Evolutionary conservation across 2,329 filamentous ascomycete species (phyloP).

Genomic region (Colletotrichum simmondsii): DNA sequence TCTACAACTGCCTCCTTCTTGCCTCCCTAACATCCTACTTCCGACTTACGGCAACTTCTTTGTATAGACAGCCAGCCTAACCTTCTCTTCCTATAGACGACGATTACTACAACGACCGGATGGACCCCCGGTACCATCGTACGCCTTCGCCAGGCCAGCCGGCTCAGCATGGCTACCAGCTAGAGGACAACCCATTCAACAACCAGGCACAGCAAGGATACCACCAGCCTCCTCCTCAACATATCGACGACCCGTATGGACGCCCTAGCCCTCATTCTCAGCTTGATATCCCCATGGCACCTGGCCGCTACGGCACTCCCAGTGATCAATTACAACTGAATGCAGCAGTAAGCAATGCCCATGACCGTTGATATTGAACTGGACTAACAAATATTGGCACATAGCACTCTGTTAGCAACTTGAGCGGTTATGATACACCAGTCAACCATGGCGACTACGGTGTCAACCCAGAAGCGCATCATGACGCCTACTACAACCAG

Average conservation of each 20-base stretch:
- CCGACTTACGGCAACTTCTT: neutral
- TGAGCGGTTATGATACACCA: slow-evolving; percentile 51
- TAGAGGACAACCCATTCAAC: slow-evolving; percentile 81
- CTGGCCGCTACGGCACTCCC: slow-evolving; percentile 60
- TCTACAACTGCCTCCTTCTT: slow-evolving; percentile 16
- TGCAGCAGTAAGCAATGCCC: slow-evolving; percentile 74
- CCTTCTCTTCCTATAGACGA: slow-evolving; percentile 57
- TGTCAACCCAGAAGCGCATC: slow-evolving; percentile 85
- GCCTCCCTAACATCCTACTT: slow-evolving; percentile 5
- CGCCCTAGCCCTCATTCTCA: slow-evolving; percentile 42
- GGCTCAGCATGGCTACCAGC: slow-evolving; percentile 79
- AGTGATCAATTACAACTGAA: slow-evolving; percentile 85
- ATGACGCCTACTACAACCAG: slow-evolving; percentile 87
- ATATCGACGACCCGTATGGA: slow-evolving; percentile 77
- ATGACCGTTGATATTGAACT: neutral
- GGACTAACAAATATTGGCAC: neutral
- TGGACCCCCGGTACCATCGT: slow-evolving; percentile 68
- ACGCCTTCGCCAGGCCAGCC: slow-evolving; percentile 83
- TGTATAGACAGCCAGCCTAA: slow-evolving; percentile 27
- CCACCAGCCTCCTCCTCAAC: slow-evolving; percentile 54
- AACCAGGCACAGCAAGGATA: slow-evolving; percentile 35
- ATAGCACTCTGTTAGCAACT: slow-evolving; percentile 64
- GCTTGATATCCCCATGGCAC: slow-evolving; percentile 36
- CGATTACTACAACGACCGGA: slow-evolving; percentile 69
- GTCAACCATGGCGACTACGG: slow-evolving; percentile 74